These are phyloP conservation scores for Chamaecyparis obtusa DNA, from an alignment of 75 land plant genomes.

Conservation along the genomic window DNA sequence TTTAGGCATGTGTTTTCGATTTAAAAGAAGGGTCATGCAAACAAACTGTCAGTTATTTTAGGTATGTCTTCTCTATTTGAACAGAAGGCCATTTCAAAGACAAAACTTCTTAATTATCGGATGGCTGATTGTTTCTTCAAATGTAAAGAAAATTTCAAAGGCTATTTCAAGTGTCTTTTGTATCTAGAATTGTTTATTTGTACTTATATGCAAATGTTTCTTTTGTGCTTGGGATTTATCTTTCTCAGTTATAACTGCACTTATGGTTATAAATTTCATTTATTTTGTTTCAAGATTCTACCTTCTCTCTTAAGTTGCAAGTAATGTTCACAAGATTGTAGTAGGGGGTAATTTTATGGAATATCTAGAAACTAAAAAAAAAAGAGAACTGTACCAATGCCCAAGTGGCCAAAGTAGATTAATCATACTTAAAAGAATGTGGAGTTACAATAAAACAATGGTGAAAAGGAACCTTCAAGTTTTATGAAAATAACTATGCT, in stretches of 20 bases:
- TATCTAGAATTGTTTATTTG: background rate
- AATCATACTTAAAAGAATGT: background rate
- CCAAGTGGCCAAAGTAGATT: background rate
- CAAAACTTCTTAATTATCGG: background rate
- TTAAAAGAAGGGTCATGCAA: constrained; percentile 6
- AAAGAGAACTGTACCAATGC: background rate
- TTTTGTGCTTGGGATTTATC: background rate
- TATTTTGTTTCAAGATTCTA: background rate
- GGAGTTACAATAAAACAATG: background rate
- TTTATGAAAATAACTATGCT: background rate
- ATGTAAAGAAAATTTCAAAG: background rate
- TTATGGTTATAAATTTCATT: background rate
- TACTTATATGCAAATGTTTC: background rate
- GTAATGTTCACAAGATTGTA: background rate
- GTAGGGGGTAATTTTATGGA: background rate
- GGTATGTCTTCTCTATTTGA: constrained; percentile 25
- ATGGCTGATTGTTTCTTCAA: no score
- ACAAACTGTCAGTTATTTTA: constrained; percentile 50
- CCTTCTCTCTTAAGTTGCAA: background rate
- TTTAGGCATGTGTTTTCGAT: constrained; percentile 43
- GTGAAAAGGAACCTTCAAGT: background rate
- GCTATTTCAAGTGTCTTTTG: background rate
- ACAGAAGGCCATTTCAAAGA: background rate
- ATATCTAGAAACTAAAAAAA: background rate
- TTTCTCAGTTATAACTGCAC: background rate